Evolutionary conservation across 495 filamentous ascomycete species (phyloP), one percentile per base, ranked within the genome.

Genomic region (Lasiosphaeriaceae sp.): DNA sequence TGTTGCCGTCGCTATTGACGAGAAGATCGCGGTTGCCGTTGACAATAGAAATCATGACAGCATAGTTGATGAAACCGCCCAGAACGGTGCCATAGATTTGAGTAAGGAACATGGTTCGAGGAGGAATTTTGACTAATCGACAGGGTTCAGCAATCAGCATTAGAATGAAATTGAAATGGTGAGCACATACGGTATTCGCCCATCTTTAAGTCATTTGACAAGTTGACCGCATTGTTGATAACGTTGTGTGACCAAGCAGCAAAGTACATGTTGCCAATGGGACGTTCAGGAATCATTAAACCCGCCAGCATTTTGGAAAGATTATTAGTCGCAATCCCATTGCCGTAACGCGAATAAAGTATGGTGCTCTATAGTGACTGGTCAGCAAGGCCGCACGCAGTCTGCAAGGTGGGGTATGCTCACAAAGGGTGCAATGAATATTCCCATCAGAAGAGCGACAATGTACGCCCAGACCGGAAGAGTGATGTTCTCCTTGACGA

Each of bases 391-490:
- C 4, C 22, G 5, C 8, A 11, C 14, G 5, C 11, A 1, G 24
- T 20, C 34, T 11, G 12, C 20, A 8, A 16, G n/a, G 5, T 6
- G 44, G 22, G 14, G 29, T 3, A 56, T 24, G 21, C 74, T 70
- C 31, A 68, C 68, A 19, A 73, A 61, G 2, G 66, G 70, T 1
- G 63, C 63, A 1, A 71, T 67, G 26, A 77, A 60, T 5, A 75
- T 44, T 12, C 55, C 58, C 1, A 68, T 52, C n/a, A 76, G 48
- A n/a, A 79, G 68, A 24, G 80, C 60, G 14, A 86, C 57, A 24
- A 86, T 63, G 57, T 79, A 84, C 2, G 73, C 82, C 83, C 81
- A 85, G 31, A 61, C 75, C 0, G 83, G 78, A 11, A 85, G 68
- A 0, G 79, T 80, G 43, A 76, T 74, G 58, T 73, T 72, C 52